A percentile compares a stretch with the other conserved stretches of the same genome.
Conservation (phyloP, 1,284 basidiomycete genomes). For the Vanrija sp. region DNA sequence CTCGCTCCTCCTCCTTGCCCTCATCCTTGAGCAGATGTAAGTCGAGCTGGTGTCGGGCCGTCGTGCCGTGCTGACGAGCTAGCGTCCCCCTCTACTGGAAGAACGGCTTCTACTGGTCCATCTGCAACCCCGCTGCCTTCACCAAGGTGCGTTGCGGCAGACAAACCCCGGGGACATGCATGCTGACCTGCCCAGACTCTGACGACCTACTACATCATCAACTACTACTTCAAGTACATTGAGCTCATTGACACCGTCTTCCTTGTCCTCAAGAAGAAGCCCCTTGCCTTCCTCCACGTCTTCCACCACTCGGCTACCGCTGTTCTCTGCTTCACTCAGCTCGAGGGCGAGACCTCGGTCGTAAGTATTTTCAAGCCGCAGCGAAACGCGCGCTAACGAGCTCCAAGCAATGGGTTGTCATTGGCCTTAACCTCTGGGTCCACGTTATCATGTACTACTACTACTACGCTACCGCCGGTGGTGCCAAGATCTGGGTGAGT, state of each 20-base stretch:
- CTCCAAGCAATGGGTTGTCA: constrained; percentile 93
- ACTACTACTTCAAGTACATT: constrained; percentile 94
- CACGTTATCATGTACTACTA: constrained; percentile 99
- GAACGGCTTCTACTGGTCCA: constrained; percentile 66
- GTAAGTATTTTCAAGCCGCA: constrained; percentile 48
- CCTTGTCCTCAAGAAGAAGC: constrained; percentile 97
- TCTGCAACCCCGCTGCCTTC: constrained; percentile 77
- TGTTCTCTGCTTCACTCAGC: constrained; percentile 86
- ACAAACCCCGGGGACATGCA: background rate
- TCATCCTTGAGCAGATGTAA: constrained; percentile 84
- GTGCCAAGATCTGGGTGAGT: constrained; percentile 87
- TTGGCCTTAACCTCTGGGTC: constrained; percentile 84
- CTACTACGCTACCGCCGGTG: constrained; percentile 93
- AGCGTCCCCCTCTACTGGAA: constrained; percentile 66
- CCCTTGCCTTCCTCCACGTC: constrained; percentile 91
- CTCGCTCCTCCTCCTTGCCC: constrained; percentile 70
- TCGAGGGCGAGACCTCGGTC: constrained; percentile 86
- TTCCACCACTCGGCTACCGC: constrained; percentile 99
- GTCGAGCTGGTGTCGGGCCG: constrained; percentile 6
- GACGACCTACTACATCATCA: constrained; percentile 95
- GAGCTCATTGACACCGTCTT: constrained; percentile 95
- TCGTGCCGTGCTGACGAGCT: background rate
- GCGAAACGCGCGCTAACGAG: background rate
- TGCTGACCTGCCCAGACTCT: constrained; percentile 56
- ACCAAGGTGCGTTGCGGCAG: constrained; percentile 61